Evolutionary conservation across 129 eudicot species (phyloP), one percentile per base, ranked within the genome.

Genomic region (Escallonia rubra): DNA sequence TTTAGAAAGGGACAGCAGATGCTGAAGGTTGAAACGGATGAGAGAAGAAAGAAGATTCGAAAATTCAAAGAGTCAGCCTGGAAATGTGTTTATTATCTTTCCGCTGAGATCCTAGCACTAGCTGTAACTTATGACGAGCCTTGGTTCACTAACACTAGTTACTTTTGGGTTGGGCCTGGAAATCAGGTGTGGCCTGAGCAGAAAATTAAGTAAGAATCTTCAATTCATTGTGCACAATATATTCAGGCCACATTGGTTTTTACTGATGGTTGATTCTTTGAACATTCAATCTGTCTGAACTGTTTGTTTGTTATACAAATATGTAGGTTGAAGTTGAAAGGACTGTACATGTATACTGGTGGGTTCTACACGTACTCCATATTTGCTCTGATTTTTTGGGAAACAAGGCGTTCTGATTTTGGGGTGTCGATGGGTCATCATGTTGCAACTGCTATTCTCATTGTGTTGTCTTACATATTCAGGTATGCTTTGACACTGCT

Each of bases 361-460:
- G 97, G 97, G 64, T 90, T 90, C 82, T 90, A 87, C 59, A 50
- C 84, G 38, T 90, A 90, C 76, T 87, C 97, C 39, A 84, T 90
- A 61, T 90, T 90, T 74, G 95, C 97, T 46, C 78, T 90, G 70
- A 69, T 90, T 70, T 90, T 90, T 63, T 90, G 95, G 97, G 97
- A 90, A 63, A 90, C 95, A 58, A 90, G 97, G 75, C 97, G 97
- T 55, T 80, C 87, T 61, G 97, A 90, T 65, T 90, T 90, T 84
- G 84, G 90, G 54, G 97, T 87, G 67, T 90, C 95, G n/a, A 90
- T 90, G 97, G 78, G 92, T 10, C 97, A 90, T 78, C 97, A 90
- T 69, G 73, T 87, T 61, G 87, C 95, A 71, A 78, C 95, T 42
- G 65, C 57, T 56, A 45, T 90, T 39, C 97, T 90, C 38, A 90